Percentiles rank a stretch among this genome's conserved stretches.
phyloP scores from a whole-genome alignment of 805 yeast species.

The Pichia exigua region DNA sequence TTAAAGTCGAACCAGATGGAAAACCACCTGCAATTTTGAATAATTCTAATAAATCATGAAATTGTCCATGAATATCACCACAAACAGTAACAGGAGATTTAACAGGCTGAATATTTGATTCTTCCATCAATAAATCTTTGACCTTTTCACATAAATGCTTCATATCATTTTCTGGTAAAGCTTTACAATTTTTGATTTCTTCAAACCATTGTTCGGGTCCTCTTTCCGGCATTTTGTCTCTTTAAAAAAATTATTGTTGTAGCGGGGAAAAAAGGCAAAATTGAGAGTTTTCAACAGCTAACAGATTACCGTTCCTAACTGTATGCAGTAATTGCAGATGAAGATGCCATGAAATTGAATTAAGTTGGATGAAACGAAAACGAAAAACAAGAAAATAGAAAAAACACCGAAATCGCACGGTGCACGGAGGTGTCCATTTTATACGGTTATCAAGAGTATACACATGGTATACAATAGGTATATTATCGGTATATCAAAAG shows the following conservation, averaged over 20 bases:
- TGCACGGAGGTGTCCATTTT: not conserved
- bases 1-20: constrained; percentile 52
- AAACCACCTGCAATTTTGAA: constrained; percentile 90
- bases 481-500: too few relatives aligned
- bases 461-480: too few relatives aligned
- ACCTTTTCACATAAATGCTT: constrained; percentile 93
- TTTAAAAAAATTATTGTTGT: not conserved
- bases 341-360: not conserved
- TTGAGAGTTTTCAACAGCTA: not conserved
- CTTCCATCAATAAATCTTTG: constrained; percentile 92
- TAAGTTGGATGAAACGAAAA: not conserved
- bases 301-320: not conserved
- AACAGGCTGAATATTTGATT: constrained; percentile 89
- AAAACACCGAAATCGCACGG: not conserved
- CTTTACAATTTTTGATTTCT: constrained; percentile 82
- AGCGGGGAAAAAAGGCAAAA: not conserved
- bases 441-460: too few relatives aligned
- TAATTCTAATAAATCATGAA: constrained; percentile 85
- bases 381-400: too few relatives aligned
- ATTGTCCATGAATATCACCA: constrained; percentile 98
- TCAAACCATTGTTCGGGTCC: constrained; percentile 98
- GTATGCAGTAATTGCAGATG: too few relatives aligned
- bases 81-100: constrained; percentile 91
- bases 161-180: constrained; percentile 88
- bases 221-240: constrained; percentile 34